These are phyloP conservation scores for Cochlearia excelsa DNA, from an alignment of 345 rosid genomes.

Conservation along the genomic window DNA sequence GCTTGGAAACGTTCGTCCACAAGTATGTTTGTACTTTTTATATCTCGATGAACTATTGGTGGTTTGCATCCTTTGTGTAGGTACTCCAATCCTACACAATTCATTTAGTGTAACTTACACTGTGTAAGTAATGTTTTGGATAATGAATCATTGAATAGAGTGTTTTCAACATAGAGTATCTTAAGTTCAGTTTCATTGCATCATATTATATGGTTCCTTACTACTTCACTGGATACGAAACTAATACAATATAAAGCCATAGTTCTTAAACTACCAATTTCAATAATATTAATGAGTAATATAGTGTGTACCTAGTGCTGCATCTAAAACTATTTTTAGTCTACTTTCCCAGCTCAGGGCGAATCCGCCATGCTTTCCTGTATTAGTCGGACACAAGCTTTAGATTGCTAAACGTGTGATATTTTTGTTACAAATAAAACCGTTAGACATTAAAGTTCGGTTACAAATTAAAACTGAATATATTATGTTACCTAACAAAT, in stretches of 20 bases:
- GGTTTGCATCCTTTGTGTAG: constrained; percentile 14
- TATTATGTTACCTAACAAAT: too few species aligned
- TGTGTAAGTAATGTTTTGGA: background rate
- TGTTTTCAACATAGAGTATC: background rate
- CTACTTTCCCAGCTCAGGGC: too few species aligned
- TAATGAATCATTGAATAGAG: background rate
- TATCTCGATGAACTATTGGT: too few species aligned
- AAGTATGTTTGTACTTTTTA: too few species aligned
- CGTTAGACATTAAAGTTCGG: background rate
- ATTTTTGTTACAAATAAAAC: background rate
- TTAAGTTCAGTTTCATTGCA: background rate
- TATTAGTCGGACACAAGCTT: background rate
- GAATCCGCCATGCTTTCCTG: constrained; percentile 12
- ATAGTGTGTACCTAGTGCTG: constrained; percentile 2
- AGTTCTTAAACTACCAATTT: background rate
- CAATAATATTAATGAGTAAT: background rate
- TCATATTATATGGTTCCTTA: background rate
- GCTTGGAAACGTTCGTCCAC: too few species aligned
- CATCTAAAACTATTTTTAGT: constrained; percentile 11
- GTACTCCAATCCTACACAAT: too few species aligned
- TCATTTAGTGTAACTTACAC: background rate
- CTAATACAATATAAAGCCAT: background rate
- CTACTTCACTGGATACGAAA: background rate
- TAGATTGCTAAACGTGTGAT: background rate
- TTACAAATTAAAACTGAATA: too few species aligned